A percentile compares a stretch with the other conserved stretches of the same genome.
Evolutionary conservation across 306 rosid genomes (phyloP).

Genomic region (Pueraria montana): DNA sequence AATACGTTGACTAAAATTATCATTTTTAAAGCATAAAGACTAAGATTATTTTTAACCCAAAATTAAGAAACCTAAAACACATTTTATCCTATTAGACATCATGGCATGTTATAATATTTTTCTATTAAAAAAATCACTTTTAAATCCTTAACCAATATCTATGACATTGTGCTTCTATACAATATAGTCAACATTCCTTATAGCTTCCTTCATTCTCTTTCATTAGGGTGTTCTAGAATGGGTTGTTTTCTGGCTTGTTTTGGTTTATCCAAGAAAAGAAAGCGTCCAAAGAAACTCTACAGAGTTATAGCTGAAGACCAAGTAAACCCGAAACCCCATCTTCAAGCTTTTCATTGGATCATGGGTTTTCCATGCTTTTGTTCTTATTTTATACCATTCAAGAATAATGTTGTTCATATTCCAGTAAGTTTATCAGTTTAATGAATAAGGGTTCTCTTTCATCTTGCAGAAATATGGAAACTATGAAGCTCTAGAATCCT

Average conservation of each 20-base stretch:
- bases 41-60: no score
- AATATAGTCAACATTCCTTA: background rate
- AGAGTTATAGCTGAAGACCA: background rate
- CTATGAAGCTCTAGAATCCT: background rate
- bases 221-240: background rate
- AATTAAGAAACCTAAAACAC: no score
- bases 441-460: background rate
- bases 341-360: background rate
- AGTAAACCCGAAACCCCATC: background rate
- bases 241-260: constrained; percentile 2
- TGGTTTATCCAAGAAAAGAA: constrained; percentile 1
- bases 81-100: no score
- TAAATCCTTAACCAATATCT: background rate
- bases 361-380: background rate
- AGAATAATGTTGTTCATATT: background rate
- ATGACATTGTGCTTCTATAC: background rate
- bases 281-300: background rate
- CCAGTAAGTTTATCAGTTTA: background rate
- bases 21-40: no score
- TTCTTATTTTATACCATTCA: background rate
- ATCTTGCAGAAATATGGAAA: background rate
- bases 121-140: background rate
- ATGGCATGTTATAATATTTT: no score
- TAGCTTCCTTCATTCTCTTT: background rate
- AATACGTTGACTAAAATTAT: no score